Evolutionary conservation across 1,284 basidiomycete species (phyloP), one percentile per base, ranked within the genome.

Genomic region (Xerocomus nothofagi): DNA sequence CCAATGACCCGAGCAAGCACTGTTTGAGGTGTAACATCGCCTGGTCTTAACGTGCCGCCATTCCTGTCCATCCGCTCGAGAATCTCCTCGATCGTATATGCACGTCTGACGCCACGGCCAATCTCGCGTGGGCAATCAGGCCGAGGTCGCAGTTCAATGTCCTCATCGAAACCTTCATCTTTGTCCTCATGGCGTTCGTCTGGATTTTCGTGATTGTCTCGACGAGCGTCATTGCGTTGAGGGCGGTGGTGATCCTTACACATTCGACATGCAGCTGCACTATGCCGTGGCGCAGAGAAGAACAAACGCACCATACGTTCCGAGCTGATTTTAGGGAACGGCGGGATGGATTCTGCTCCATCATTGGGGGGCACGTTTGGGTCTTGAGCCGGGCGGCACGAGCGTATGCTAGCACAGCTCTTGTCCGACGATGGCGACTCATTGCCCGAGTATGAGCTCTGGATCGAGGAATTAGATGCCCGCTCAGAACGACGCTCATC

Each of bases 271-370:
- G 82, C 87, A 50, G 75, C 75, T 14, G 75, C 73, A 53, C 89
- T 80, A 57, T 91, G 88, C 32, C 81, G 82, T 1, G 82, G 84
- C 1, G 79, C 84, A 51, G 85, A 83, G 70, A 92, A 93, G 73
- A 93, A 93, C 44, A 92, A 70, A 0, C 78, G 75, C 62, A 93
- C 91, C 37, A 92, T 76, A 33, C 77, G 80, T 39, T 80, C 80
- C 10, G 88, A 87, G 14, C 84, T 81, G 43, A 93, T 92, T 53
- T 83, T 81, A 1, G 91, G 91, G 72, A 93, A 92, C 0, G 90
- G 86, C 1, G 82, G 75, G 33, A 46, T 50, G 23, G 51, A 21
- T 23, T 45, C 49, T 0, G 77, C 77, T 0, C 57, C 65, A 29
- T 42, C 47, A 33, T 41, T 26, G 6, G 7, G 23, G 36, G 44